Percentiles rank a stretch among this genome's conserved stretches.
Evolutionary conservation across 179 eudicot genomes (phyloP).

Genomic region (Spergularia azorica): DNA sequence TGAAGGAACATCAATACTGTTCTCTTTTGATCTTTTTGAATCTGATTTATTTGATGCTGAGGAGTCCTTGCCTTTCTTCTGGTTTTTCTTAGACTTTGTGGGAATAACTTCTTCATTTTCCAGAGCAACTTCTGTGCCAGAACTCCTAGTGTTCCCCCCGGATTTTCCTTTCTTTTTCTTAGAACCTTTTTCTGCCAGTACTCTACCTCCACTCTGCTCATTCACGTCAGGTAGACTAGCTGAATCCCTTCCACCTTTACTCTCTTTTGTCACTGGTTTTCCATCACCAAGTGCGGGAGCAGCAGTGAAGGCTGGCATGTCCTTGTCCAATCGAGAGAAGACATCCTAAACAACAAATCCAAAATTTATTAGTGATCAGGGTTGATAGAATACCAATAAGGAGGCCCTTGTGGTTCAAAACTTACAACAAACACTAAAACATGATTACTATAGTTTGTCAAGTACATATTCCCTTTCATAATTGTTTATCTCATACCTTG

Average conservation of each 20-base stretch:
- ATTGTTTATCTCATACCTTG: conserved; percentile 56
- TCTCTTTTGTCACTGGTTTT: conserved; percentile 39
- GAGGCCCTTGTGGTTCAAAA: background rate
- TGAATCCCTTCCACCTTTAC: conserved; percentile 46
- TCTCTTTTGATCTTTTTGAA: conserved; percentile 58
- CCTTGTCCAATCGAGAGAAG: conserved; percentile 74
- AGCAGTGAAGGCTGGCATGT: conserved; percentile 49
- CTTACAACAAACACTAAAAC: background rate
- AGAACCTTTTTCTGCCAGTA: conserved; percentile 61
- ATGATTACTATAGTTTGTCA: background rate
- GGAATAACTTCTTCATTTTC: conserved; percentile 66
- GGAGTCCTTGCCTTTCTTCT: conserved; percentile 70
- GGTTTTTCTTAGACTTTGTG: conserved; percentile 77
- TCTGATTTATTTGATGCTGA: conserved; percentile 51
- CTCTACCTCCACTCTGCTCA: conserved; percentile 63
- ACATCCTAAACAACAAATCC: conserved; percentile 49
- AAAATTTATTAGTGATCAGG: conserved; percentile 10
- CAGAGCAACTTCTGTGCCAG: conserved; percentile 46
- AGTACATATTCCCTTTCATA: background rate
- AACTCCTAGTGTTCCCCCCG: conserved; percentile 45
- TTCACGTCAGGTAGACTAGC: conserved; percentile 46
- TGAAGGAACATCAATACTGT: conserved; percentile 49
- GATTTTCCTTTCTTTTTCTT: conserved; percentile 89
- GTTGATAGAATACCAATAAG: background rate
- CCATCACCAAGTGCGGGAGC: conserved; percentile 43